These are phyloP conservation scores for Coniochaeta hoffmannii DNA, from an alignment of 2,329 filamentous ascomycete genomes.

Conservation along the genomic window DNA sequence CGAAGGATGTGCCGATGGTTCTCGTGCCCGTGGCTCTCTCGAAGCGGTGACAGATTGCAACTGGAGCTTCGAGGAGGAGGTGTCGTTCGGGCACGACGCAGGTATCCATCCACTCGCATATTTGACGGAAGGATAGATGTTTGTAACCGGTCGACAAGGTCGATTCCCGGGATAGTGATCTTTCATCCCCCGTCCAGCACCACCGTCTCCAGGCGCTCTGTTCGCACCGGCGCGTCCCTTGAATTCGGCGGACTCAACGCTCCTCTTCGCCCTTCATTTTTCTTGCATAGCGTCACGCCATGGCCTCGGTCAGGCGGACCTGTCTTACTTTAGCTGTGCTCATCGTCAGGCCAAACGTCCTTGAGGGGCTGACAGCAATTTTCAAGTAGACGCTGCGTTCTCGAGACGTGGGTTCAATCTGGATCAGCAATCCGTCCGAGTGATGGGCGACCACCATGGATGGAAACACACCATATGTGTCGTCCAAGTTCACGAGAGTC, in stretches of 20 bases:
- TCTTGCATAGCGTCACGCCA: neutral
- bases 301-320: neutral
- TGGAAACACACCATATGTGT: no score
- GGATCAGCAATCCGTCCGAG: no score
- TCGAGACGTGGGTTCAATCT: no score
- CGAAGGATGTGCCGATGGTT: slow-evolving; percentile 7
- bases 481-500: no score
- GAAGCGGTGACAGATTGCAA: slow-evolving; percentile 13
- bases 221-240: slow-evolving; percentile 6
- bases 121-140: neutral
- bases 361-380: no score
- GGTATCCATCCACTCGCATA: neutral
- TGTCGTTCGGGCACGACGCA: slow-evolving; percentile 24
- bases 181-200: slow-evolving; percentile 21
- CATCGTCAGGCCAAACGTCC: no score
- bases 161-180: slow-evolving; percentile 12
- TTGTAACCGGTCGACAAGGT: slow-evolving; percentile 7
- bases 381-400: no score
- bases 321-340: neutral
- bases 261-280: no score
- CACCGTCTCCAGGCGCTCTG: slow-evolving; percentile 17
- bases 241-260: neutral
- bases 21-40: slow-evolving; percentile 8
- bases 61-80: slow-evolving; percentile 20
- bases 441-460: no score